Conservation (phyloP, 345 rosid species). For the Cochlearia excelsa region DNA sequence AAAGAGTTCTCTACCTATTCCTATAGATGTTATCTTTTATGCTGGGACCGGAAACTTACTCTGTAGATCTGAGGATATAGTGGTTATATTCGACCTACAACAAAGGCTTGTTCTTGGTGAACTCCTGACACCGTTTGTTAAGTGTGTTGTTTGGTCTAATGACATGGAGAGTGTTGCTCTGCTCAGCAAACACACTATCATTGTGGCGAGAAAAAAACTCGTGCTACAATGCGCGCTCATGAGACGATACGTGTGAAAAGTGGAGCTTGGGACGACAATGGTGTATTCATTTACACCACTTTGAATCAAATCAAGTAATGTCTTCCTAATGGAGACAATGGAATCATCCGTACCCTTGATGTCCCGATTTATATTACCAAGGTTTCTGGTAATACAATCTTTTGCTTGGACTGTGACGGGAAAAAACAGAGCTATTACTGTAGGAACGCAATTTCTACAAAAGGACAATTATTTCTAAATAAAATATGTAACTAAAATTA, state of each 20-base stretch:
- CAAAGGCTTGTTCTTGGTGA: conserved; percentile 84
- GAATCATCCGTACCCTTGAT: conserved; percentile 79
- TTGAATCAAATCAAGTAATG: conserved; percentile 87
- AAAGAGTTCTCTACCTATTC: conserved; percentile 61
- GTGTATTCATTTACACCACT: conserved; percentile 87
- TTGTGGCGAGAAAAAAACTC: conserved; percentile 79
- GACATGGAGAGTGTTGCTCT: conserved; percentile 93
- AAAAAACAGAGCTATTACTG: conserved; percentile 35
- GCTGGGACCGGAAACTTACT: conserved; percentile 90
- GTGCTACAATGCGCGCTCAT: conserved; percentile 79
- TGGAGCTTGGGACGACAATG: conserved; percentile 96
- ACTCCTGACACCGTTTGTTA: conserved; percentile 71
- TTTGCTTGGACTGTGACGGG: conserved; percentile 88
- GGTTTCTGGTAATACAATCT: conserved; percentile 63
- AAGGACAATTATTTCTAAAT: too few species aligned
- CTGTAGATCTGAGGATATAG: conserved; percentile 85
- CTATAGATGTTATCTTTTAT: conserved; percentile 80
- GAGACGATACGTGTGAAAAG: conserved; percentile 92
- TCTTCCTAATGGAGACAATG: conserved; percentile 49
- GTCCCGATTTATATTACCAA: conserved; percentile 80
- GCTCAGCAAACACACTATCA: conserved; percentile 90
- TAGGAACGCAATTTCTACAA: too few species aligned
- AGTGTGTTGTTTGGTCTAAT: conserved; percentile 84
- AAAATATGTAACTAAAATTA: too few species aligned
- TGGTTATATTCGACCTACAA: conserved; percentile 82